Percentiles rank a stretch among this genome's conserved stretches.
Evolutionary conservation across 495 filamentous ascomycete species (phyloP).

Genomic region (Lasiosphaeris hirsuta): DNA sequence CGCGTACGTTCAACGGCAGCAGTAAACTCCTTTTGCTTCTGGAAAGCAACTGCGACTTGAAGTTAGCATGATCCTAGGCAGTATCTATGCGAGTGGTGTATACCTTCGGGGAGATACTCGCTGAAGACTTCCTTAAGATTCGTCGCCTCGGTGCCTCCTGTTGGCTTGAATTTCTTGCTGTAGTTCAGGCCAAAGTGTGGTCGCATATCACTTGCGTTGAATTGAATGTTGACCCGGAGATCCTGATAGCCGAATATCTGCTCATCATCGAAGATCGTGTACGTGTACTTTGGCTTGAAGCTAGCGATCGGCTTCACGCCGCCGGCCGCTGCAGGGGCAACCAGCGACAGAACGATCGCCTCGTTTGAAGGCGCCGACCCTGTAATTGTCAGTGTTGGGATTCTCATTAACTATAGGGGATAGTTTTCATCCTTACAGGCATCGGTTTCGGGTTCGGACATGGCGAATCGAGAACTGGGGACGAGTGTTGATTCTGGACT

Average conservation of each 20-base stretch:
- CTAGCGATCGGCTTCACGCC: conserved; percentile 53
- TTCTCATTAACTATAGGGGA: background rate
- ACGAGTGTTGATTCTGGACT: no score
- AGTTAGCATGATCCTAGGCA: conserved; percentile 16
- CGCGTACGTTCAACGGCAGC: conserved; percentile 51
- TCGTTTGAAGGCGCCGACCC: conserved; percentile 76
- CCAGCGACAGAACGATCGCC: conserved; percentile 66
- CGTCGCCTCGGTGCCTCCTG: conserved; percentile 66
- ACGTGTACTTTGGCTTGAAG: conserved; percentile 86
- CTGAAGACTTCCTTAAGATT: conserved; percentile 64
- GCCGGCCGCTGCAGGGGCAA: conserved; percentile 54
- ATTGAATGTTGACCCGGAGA: conserved; percentile 70
- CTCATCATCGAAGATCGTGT: conserved; percentile 87
- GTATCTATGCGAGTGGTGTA: background rate
- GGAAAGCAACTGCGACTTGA: conserved; percentile 55
- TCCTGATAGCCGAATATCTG: conserved; percentile 85
- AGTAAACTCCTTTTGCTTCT: conserved; percentile 56
- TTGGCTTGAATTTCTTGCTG: conserved; percentile 66
- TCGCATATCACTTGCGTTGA: conserved; percentile 76
- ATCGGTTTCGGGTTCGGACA: conserved; percentile 13
- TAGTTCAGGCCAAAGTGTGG: conserved; percentile 70
- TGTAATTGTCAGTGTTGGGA: conserved; percentile 30
- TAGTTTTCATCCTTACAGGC: conserved; percentile 17
- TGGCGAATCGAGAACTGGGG: conserved; percentile 2
- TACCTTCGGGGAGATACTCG: conserved; percentile 66